These are phyloP conservation scores for Xylaria nigripes DNA, from an alignment of 495 filamentous ascomycete species.

Conservation along the genomic window DNA sequence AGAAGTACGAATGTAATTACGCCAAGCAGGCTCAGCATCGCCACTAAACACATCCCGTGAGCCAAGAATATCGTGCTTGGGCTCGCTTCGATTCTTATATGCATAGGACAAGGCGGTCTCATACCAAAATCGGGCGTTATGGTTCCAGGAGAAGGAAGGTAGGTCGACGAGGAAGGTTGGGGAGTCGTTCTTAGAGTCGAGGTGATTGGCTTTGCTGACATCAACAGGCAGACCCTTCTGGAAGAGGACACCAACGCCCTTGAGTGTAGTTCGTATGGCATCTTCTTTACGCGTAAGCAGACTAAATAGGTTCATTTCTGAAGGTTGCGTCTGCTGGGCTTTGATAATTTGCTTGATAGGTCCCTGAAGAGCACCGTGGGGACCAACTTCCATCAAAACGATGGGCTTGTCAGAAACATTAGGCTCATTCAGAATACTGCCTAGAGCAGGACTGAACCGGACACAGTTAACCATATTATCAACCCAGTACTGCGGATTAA, in stretches of 20 bases:
- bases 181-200: constrained; percentile 12
- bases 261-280: constrained; percentile 23
- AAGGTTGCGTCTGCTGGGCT: constrained; percentile 3
- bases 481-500: constrained; percentile 34
- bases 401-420: constrained; percentile 11
- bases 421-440: constrained; percentile 11
- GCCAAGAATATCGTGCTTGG: constrained; percentile 41
- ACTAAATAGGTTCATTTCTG: constrained; percentile 13
- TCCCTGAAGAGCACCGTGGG: constrained; percentile 46
- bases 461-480: constrained; percentile 36
- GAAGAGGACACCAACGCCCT: constrained; percentile 25
- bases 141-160: constrained; percentile 35
- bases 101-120: constrained; percentile 31
- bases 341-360: constrained; percentile 42
- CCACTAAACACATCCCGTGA: constrained; percentile 23
- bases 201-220: constrained; percentile 29
- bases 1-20: constrained; percentile 27
- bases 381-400: constrained; percentile 46
- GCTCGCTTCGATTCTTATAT: constrained; percentile 33
- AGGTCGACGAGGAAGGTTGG: constrained; percentile 22
- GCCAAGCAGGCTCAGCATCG: constrained; percentile 32
- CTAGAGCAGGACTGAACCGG: constrained; percentile 29
- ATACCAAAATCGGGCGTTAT: constrained; percentile 32
- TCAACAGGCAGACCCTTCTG: constrained; percentile 33
- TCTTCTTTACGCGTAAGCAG: constrained; percentile 25